phyloP scores from a whole-genome alignment of 805 yeast genomes.

The Cyberlindnera euphorbiiphila region DNA sequence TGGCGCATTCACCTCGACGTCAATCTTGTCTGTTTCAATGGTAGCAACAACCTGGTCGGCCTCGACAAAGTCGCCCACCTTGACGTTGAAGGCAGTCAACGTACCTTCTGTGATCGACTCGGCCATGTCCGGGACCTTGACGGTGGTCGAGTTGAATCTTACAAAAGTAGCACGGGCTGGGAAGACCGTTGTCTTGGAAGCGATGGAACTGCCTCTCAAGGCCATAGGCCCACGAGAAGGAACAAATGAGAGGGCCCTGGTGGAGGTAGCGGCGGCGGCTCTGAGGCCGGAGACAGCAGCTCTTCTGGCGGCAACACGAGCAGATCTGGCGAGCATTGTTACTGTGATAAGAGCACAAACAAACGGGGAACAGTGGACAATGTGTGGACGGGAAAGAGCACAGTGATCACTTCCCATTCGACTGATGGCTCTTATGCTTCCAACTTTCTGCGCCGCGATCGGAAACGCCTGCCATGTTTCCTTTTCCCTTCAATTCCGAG shows the following conservation, averaged over 20 bases:
- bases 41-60: slow-evolving; percentile 92
- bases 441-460: slow-evolving; percentile 12
- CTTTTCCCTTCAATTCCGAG: too few relatives aligned
- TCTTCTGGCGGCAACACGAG: slow-evolving; percentile 8
- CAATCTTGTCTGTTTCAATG: slow-evolving; percentile 97
- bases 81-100: slow-evolving; percentile 60
- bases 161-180: slow-evolving; percentile 9
- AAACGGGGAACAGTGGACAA: too few relatives aligned
- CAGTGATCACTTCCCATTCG: too few relatives aligned
- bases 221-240: too few relatives aligned
- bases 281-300: slow-evolving; percentile 4
- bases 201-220: too few relatives aligned
- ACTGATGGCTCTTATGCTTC: too few relatives aligned
- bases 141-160: slow-evolving; percentile 43
- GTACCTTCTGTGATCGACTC: slow-evolving; percentile 98
- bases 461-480: slow-evolving; percentile 11
- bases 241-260: slow-evolving; percentile 11
- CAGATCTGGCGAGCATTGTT: neutral
- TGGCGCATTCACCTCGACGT: slow-evolving; percentile 95
- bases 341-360: too few relatives aligned
- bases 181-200: too few relatives aligned
- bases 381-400: too few relatives aligned
- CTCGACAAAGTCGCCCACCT: slow-evolving; percentile 84
- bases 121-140: slow-evolving; percentile 97
- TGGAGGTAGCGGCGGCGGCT: slow-evolving; percentile 5